Conservation (phyloP, 208 protist genomes). For the Acanthamoeba quina region DNA sequence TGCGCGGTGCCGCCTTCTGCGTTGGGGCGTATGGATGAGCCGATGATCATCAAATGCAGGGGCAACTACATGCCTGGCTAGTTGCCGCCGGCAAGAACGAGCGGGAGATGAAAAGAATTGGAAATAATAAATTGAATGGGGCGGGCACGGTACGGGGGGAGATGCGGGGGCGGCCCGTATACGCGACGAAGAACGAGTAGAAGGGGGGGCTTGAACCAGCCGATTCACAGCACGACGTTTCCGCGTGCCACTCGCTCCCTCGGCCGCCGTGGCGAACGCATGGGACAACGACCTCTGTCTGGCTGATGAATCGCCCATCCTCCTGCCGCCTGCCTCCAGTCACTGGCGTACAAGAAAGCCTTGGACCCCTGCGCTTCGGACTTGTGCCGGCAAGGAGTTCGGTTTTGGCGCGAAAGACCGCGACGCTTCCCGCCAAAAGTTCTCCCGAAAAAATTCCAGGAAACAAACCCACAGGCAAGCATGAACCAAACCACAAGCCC, state of each 20-base stretch:
- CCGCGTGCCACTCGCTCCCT: not conserved
- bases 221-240: not conserved
- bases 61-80: no score
- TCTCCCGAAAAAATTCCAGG: not conserved
- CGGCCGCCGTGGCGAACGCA: not conserved
- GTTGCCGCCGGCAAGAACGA: not conserved
- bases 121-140: not conserved
- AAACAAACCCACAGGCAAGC: no score
- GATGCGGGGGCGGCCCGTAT: not conserved
- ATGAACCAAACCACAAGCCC: no score
- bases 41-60: no score
- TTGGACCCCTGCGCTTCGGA: not conserved
- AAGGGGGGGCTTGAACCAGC: not conserved
- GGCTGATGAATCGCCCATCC: not conserved
- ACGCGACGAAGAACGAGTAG: not conserved
- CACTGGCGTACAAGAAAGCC: not conserved
- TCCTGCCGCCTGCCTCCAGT: not conserved
- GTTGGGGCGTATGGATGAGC: not conserved
- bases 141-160: not conserved
- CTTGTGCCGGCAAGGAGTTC: not conserved
- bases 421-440: not conserved
- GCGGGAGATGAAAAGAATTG: not conserved
- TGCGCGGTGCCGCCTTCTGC: not conserved
- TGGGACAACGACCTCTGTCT: not conserved
- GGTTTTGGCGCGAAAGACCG: not conserved